Conservation (phyloP, 1,284 basidiomycete species). For the Inonotus obliquus region DNA sequence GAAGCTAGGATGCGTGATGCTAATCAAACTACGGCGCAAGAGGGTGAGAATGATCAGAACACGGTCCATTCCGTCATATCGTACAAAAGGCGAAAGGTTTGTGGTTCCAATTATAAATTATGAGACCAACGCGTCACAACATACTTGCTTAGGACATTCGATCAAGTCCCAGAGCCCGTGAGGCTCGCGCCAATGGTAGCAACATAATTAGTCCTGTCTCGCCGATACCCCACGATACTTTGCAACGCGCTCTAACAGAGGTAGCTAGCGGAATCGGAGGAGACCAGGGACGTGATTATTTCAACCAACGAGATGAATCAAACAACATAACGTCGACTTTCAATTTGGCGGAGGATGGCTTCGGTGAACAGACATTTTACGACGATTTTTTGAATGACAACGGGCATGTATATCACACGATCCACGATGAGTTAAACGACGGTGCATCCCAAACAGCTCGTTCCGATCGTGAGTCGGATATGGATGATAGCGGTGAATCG, state of each 20-base stretch:
- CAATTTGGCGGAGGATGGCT: too few species aligned
- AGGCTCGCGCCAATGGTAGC: not conserved
- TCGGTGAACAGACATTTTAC: too few species aligned
- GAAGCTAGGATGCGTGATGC: constrained; percentile 5
- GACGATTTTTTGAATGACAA: not conserved
- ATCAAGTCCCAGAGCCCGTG: not conserved
- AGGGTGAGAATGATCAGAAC: not conserved
- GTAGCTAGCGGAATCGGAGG: too few species aligned
- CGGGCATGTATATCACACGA: not conserved
- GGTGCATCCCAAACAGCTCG: not conserved
- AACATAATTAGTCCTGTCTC: not conserved
- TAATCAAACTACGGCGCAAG: not conserved
- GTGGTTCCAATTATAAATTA: not conserved
- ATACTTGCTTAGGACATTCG: not conserved
- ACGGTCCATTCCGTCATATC: not conserved
- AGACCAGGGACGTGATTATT: too few species aligned
- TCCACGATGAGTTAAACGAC: not conserved
- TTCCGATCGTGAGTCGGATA: not conserved
- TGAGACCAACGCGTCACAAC: not conserved
- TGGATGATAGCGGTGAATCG: constrained; percentile 18
- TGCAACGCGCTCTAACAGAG: too few species aligned
- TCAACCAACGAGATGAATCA: too few species aligned
- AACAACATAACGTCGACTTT: too few species aligned
- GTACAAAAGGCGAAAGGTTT: constrained; percentile 5
- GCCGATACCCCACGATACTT: too few species aligned